Evolutionary conservation across 768 basidiomycete species (phyloP).

Genomic region (Hypholoma fasciculare): DNA sequence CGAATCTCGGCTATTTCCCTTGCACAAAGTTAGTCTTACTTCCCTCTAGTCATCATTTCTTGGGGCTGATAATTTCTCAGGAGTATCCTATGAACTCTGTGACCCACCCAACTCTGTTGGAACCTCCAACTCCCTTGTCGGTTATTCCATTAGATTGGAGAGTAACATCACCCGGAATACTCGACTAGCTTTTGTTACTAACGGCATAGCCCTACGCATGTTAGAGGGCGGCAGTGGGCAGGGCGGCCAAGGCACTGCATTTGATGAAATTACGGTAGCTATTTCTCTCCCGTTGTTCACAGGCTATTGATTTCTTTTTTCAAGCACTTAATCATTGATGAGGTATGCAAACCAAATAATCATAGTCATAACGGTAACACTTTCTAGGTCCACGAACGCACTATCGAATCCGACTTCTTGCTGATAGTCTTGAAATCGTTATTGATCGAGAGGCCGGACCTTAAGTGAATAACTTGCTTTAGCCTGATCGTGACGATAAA

Average conservation of each 20-base stretch:
- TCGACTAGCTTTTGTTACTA: conserved; percentile 81
- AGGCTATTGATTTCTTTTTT: neutral
- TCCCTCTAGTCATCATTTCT: neutral
- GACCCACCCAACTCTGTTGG: conserved; percentile 81
- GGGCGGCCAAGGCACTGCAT: conserved; percentile 72
- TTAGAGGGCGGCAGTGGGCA: conserved; percentile 81
- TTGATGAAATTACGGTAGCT: conserved; percentile 90
- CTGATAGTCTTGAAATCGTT: conserved; percentile 90
- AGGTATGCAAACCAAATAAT: conserved; percentile 44
- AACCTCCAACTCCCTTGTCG: conserved; percentile 76
- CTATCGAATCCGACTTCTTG: conserved; percentile 96
- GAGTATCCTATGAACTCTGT: conserved; percentile 88
- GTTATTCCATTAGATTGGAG: conserved; percentile 93
- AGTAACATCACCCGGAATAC: conserved; percentile 82
- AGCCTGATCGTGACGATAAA: neutral
- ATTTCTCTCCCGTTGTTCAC: conserved; percentile 4
- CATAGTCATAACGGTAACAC: neutral
- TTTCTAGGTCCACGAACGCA: conserved; percentile 86
- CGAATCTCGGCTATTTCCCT: conserved; percentile 96
- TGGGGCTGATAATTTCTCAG: conserved; percentile 23
- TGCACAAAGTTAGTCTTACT: conserved; percentile 64
- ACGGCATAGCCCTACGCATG: conserved; percentile 96
- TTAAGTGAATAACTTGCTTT: conserved; percentile 58
- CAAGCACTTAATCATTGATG: conserved; percentile 94
- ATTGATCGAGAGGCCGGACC: conserved; percentile 68